Percentiles rank a stretch among this genome's conserved stretches.
Evolutionary conservation across 208 protist species (phyloP).

Genomic region (Herpetomonas muscarum): DNA sequence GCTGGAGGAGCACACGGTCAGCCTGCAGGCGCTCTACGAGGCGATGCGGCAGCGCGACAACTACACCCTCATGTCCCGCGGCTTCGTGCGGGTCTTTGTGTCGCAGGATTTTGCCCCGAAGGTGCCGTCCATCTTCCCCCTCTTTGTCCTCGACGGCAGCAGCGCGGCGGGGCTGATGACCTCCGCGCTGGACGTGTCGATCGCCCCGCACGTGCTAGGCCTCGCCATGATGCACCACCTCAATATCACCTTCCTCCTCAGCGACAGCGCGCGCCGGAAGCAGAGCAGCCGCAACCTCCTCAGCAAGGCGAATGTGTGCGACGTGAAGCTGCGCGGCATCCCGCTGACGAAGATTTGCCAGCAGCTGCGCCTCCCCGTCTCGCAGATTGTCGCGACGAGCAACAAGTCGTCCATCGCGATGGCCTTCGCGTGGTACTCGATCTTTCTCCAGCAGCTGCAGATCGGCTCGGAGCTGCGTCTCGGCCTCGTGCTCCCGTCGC

Average conservation of each 20-base stretch:
- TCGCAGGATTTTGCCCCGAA: constrained; percentile 34
- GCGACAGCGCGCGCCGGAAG: constrained; percentile 49
- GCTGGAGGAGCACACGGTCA: constrained; percentile 69
- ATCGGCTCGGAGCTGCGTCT: constrained; percentile 60
- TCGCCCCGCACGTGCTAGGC: constrained; percentile 83
- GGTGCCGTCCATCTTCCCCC: constrained; percentile 75
- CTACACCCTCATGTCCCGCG: constrained; percentile 72
- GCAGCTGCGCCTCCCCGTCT: constrained; percentile 73
- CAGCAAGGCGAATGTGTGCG: constrained; percentile 67
- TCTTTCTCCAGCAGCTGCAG: constrained; percentile 76
- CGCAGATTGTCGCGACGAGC: constrained; percentile 69
- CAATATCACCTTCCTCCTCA: constrained; percentile 63
- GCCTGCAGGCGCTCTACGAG: constrained; percentile 78
- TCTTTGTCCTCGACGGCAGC: constrained; percentile 82
- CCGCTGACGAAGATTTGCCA: constrained; percentile 83
- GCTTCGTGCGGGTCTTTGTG: constrained; percentile 86
- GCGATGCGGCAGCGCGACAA: constrained; percentile 49
- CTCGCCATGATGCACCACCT: constrained; percentile 89
- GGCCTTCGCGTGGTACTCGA: constrained; percentile 71
- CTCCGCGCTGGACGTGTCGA: constrained; percentile 62
- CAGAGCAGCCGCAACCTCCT: constrained; percentile 57
- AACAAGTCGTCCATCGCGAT: constrained; percentile 48
- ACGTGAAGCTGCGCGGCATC: constrained; percentile 84
- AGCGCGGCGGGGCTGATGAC: constrained; percentile 67
- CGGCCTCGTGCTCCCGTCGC: constrained; percentile 54